Conservation (phyloP, 2,329 filamentous ascomycete genomes). For the Chaetomium strumarium region DNA sequence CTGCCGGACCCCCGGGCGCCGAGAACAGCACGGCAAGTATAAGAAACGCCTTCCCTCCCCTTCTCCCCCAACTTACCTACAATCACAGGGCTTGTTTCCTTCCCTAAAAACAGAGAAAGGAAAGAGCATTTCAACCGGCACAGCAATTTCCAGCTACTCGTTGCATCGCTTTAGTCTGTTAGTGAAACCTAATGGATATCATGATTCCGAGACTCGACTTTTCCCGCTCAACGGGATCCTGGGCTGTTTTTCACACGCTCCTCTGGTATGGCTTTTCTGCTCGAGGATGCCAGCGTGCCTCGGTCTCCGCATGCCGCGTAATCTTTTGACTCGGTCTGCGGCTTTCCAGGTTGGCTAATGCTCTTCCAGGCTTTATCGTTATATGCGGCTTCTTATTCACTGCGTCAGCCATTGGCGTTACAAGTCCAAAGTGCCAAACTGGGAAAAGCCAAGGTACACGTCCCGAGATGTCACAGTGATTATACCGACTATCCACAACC, state of each 20-base stretch:
- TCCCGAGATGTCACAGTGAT: slow-evolving; percentile 87
- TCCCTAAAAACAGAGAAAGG: too few relatives aligned
- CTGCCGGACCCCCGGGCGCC: too few relatives aligned
- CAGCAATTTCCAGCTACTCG: too few relatives aligned
- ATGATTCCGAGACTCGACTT: slow-evolving; percentile 31
- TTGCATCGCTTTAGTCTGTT: too few relatives aligned
- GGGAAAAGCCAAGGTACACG: slow-evolving; percentile 72
- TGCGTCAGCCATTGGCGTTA: slow-evolving; percentile 81
- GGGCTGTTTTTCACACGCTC: slow-evolving; percentile 34
- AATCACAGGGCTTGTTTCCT: too few relatives aligned
- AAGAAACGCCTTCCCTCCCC: too few relatives aligned
- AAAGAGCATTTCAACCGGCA: too few relatives aligned
- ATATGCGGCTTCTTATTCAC: slow-evolving; percentile 79
- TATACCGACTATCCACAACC: slow-evolving; percentile 85
- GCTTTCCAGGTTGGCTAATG: slow-evolving; percentile 16
- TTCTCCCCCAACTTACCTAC: too few relatives aligned
- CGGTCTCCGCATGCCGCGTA: not conserved
- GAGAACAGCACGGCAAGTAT: too few relatives aligned
- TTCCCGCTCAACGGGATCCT: slow-evolving; percentile 41
- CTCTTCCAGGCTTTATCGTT: slow-evolving; percentile 69
- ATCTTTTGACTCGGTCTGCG: not conserved
- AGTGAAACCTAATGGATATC: slow-evolving; percentile 25
- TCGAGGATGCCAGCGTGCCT: not conserved
- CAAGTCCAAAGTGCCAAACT: slow-evolving; percentile 71
- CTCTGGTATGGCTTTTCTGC: slow-evolving; percentile 39